Conservation (phyloP, 2,329 filamentous ascomycete genomes). For the Trichoderma koningii region DNA sequence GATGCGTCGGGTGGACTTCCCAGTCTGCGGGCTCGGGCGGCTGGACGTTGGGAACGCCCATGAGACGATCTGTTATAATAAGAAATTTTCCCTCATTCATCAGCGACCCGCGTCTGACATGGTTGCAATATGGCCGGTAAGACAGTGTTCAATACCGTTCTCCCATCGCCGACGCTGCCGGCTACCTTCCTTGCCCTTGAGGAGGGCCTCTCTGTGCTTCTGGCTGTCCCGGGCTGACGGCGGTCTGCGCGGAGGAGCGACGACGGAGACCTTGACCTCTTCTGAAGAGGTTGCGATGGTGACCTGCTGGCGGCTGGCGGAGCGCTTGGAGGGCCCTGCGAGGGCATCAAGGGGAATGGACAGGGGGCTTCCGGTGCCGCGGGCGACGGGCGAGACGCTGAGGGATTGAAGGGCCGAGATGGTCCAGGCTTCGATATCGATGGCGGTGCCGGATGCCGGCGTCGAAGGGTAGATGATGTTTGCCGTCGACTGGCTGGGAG, state of each 20-base stretch:
- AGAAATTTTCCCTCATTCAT: not conserved
- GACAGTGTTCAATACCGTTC: constrained; percentile 66
- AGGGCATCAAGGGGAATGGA: constrained; percentile 73
- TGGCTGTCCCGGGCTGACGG: constrained; percentile 57
- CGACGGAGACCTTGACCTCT: not conserved
- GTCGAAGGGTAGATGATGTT: constrained; percentile 29
- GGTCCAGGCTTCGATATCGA: constrained; percentile 70
- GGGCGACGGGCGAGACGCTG: constrained; percentile 56
- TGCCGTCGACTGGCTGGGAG: constrained; percentile 29
- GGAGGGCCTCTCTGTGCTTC: constrained; percentile 68
- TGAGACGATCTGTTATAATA: constrained; percentile 67
- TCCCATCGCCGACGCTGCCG: constrained; percentile 89
- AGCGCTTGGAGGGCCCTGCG: constrained; percentile 28
- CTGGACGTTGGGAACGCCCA: constrained; percentile 82
- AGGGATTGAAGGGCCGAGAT: constrained; percentile 58
- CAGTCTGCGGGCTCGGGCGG: constrained; percentile 83
- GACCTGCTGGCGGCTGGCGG: constrained; percentile 19
- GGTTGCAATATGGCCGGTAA: not conserved
- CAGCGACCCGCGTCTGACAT: constrained; percentile 8
- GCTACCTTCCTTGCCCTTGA: constrained; percentile 90
- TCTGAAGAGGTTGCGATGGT: not conserved
- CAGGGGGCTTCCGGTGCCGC: constrained; percentile 64
- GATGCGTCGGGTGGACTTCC: constrained; percentile 79
- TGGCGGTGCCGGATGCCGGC: constrained; percentile 34
- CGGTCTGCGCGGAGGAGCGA: constrained; percentile 43